A percentile compares a stretch with the other conserved stretches of the same genome.
Conservation (phyloP, 352 stramenopile genomes). For the Globisporangium acanthophoron region DNA sequence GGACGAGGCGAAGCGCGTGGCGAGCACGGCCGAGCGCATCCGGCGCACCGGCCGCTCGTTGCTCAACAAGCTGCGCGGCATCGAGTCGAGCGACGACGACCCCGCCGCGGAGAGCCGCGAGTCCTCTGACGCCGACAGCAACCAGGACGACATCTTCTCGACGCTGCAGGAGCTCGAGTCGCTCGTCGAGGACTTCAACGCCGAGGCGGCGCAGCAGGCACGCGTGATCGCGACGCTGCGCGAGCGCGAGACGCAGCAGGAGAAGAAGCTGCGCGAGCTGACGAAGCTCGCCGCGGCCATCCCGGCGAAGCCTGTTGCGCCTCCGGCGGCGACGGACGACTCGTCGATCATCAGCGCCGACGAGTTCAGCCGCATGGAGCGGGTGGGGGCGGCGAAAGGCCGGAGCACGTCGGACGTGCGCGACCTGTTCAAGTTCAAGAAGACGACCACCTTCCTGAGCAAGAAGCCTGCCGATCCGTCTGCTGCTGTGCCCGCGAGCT, state of each 20-base stretch:
- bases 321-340: conserved; percentile 16
- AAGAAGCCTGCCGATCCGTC: conserved; percentile 13
- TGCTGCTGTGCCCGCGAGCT: neutral
- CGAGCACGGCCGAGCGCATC: conserved; percentile 7
- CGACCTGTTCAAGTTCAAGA: conserved; percentile 39
- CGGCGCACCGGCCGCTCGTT: conserved; percentile 11
- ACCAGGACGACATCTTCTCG: conserved; percentile 20
- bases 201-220: conserved; percentile 41
- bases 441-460: conserved; percentile 15
- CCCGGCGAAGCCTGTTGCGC: neutral
- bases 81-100: conserved; percentile 2
- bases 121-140: conserved; percentile 6
- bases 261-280: conserved; percentile 27
- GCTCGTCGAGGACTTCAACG: conserved; percentile 50
- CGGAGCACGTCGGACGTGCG: conserved; percentile 36
- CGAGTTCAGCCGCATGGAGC: conserved; percentile 17
- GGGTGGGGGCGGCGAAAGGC: conserved; percentile 17
- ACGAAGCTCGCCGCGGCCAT: conserved; percentile 15
- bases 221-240: conserved; percentile 32
- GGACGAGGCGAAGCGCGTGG: conserved; percentile 7
- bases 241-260: conserved; percentile 19
- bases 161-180: conserved; percentile 28
- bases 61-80: conserved; percentile 17
- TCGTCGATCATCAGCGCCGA: conserved; percentile 9
- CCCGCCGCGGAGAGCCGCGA: neutral